A percentile compares a stretch with the other conserved stretches of the same genome.
phyloP scores from a whole-genome alignment of 768 basidiomycete genomes.

The Kwoniella dendrophila region DNA sequence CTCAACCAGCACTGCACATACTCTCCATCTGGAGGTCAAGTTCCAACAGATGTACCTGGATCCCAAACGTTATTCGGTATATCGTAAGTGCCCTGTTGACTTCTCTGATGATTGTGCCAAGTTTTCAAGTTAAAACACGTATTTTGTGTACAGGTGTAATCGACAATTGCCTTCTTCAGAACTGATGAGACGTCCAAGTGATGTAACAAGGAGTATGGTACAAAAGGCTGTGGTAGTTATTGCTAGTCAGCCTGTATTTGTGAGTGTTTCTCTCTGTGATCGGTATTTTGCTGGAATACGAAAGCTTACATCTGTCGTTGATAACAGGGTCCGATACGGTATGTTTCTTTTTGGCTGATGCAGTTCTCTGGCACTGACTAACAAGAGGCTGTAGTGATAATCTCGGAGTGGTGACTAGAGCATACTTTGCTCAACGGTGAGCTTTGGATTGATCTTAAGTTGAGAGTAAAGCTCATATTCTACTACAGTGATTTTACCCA shows the following conservation, averaged over 20 bases:
- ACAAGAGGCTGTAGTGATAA: conserved; percentile 66
- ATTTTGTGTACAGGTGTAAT: conserved; percentile 68
- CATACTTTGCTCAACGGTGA: conserved; percentile 81
- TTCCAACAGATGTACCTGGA: conserved; percentile 43
- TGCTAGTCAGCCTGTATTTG: conserved; percentile 61
- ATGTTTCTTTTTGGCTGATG: conserved; percentile 22
- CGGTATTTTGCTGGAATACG: background rate
- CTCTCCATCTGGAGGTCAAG: conserved; percentile 31
- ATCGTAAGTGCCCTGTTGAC: conserved; percentile 64
- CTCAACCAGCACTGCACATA: conserved; percentile 51
- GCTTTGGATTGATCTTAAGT: conserved; percentile 12
- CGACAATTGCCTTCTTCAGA: conserved; percentile 84
- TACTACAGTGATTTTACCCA: conserved; percentile 76
- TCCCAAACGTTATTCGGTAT: conserved; percentile 88
- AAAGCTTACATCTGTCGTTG: conserved; percentile 10
- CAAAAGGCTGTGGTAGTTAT: conserved; percentile 97
- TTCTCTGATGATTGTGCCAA: background rate
- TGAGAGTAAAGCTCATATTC: conserved; percentile 6
- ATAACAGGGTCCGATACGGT: conserved; percentile 85
- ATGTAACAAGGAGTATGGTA: conserved; percentile 92
- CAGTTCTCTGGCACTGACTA: background rate
- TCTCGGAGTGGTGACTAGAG: conserved; percentile 87
- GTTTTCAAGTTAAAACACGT: no score
- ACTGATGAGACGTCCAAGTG: conserved; percentile 70
- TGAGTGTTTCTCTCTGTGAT: conserved; percentile 24